phyloP scores from a whole-genome alignment of 2,329 filamentous ascomycete species.

The Sclerotinia spermophila region DNA sequence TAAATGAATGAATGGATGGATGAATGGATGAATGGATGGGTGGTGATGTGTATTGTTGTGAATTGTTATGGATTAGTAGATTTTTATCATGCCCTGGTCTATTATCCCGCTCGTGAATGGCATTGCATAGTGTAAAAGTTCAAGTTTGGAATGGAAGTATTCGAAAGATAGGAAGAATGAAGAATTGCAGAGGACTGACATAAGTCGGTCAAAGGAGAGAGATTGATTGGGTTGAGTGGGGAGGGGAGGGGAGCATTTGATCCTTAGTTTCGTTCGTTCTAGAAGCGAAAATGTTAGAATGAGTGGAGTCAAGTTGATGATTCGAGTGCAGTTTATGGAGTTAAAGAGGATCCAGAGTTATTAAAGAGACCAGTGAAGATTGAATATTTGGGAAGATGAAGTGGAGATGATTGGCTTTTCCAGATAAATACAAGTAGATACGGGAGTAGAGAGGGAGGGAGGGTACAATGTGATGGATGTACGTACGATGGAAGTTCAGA shows the following conservation, averaged over 20 bases:
- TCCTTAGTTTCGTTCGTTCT: slow-evolving; percentile 5
- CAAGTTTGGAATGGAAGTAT: neutral
- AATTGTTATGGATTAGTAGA: neutral
- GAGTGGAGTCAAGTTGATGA: neutral
- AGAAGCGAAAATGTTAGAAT: slow-evolving; percentile 1
- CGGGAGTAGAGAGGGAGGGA: no score
- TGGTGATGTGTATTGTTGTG: neutral
- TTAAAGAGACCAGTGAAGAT: neutral
- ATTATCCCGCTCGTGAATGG: neutral
- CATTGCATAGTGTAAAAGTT: neutral
- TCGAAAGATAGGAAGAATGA: neutral
- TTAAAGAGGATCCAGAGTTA: neutral
- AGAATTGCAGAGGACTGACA: neutral
- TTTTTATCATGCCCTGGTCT: slow-evolving; percentile 1
- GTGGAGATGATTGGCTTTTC: neutral
- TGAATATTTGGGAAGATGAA: neutral
- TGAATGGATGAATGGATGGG: no score
- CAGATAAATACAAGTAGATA: neutral
- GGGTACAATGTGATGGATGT: no score
- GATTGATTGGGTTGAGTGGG: neutral
- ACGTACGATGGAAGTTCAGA: no score
- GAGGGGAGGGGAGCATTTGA: neutral
- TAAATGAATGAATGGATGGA: neutral
- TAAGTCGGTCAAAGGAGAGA: slow-evolving; percentile 1
- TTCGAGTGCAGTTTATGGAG: neutral